phyloP scores from a whole-genome alignment of 768 basidiomycete genomes.

The Mycena albidolilacea region DNA sequence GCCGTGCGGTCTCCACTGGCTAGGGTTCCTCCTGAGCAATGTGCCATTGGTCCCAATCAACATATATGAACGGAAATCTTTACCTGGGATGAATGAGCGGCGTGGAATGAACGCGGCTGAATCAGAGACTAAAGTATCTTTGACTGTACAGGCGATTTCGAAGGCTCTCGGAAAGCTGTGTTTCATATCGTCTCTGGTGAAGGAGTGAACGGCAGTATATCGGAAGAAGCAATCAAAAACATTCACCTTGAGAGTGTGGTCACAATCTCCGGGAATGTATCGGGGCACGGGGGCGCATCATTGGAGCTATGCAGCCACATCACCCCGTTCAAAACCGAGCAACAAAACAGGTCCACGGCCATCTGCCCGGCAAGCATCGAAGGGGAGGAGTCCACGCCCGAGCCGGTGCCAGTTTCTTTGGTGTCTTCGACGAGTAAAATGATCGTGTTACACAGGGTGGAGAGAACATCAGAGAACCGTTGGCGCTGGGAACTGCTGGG shows the following conservation, averaged over 20 bases:
- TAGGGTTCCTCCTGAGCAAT: too few relatives aligned
- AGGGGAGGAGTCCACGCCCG: not conserved
- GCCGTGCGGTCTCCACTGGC: too few relatives aligned
- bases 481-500: not conserved
- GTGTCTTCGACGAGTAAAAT: slow-evolving; percentile 12
- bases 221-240: not conserved
- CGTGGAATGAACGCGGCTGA: too few relatives aligned
- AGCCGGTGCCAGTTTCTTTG: not conserved
- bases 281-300: not conserved
- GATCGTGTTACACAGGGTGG: not conserved
- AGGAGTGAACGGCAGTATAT: not conserved
- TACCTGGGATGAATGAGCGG: too few relatives aligned
- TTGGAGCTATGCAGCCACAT: not conserved
- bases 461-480: not conserved
- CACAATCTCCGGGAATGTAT: not conserved
- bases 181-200: not conserved
- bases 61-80: too few relatives aligned
- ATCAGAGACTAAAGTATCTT: not conserved
- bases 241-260: not conserved
- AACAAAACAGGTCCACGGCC: slow-evolving; percentile 11
- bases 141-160: not conserved
- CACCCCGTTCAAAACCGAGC: not conserved
- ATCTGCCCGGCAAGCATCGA: not conserved
- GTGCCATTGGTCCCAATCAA: too few relatives aligned
- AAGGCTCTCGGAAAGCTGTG: not conserved